These are phyloP conservation scores for Apiotrichum laibachii DNA, from an alignment of 1,284 basidiomycete species.

Conservation along the genomic window DNA sequence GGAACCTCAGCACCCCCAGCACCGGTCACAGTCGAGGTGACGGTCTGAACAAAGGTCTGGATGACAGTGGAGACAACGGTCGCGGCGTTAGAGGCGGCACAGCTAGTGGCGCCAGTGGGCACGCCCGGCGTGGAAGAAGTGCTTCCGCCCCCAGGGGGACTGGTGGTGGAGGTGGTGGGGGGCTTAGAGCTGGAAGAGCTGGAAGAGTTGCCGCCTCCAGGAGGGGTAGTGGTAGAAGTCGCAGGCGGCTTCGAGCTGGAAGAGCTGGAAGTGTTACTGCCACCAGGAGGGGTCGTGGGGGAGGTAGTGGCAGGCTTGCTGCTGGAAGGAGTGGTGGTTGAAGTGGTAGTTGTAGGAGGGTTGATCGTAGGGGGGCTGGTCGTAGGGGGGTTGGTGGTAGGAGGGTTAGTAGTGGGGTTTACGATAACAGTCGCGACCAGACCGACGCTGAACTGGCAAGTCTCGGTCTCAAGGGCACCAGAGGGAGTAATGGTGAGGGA, in stretches of 20 bases:
- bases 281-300: no score
- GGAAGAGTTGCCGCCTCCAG: no score
- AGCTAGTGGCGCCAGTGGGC: background rate
- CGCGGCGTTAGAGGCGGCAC: background rate
- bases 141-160: background rate
- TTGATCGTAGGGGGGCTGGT: no score
- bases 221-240: no score
- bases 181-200: no score
- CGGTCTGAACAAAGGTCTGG: background rate
- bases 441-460: constrained; percentile 13
- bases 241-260: no score
- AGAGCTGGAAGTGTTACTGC: no score
- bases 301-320: no score
- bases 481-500: constrained; percentile 5
- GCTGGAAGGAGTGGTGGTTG: no score
- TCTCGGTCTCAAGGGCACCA: constrained; percentile 4
- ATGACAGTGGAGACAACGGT: background rate
- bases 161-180: no score
- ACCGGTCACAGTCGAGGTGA: constrained; percentile 3
- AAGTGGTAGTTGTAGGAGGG: no score
- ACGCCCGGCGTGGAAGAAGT: background rate
- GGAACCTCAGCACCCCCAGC: background rate
- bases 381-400: background rate
- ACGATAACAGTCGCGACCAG: background rate
- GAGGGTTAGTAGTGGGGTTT: background rate